Evolutionary conservation across 805 yeast species (phyloP).

Genomic region (Metschnikowia drakensbergensis): DNA sequence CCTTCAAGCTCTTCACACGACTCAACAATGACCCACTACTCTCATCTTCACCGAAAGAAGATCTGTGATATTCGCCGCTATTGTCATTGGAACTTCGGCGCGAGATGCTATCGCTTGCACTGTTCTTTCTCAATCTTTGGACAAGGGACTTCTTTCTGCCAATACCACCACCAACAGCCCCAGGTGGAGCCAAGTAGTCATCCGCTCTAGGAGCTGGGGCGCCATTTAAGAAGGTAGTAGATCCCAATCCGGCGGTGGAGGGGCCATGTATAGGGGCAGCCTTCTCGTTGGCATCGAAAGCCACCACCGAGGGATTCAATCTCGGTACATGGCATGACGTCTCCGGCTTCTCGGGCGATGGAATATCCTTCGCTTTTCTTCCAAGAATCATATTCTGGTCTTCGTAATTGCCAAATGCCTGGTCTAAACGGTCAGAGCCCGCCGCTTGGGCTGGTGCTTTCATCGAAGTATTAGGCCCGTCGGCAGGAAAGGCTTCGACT

Average conservation of each 20-base stretch:
- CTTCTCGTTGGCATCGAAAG: constrained; percentile 67
- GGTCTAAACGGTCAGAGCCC: constrained; percentile 53
- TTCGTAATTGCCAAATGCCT: constrained; percentile 68
- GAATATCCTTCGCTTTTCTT: constrained; percentile 14
- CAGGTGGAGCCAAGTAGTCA: constrained; percentile 19
- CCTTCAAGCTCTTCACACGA: constrained; percentile 88
- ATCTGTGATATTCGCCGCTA: constrained; percentile 14
- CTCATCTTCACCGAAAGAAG: constrained; percentile 17
- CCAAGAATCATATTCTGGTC: constrained; percentile 45
- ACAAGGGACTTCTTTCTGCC: constrained; percentile 82
- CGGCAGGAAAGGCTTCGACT: constrained; percentile 90
- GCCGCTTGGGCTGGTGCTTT: constrained; percentile 58
- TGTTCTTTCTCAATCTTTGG: constrained; percentile 53
- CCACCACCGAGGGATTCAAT: constrained; percentile 49
- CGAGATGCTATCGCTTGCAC: constrained; percentile 28
- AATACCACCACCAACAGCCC: constrained; percentile 41
- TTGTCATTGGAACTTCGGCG: constrained; percentile 32
- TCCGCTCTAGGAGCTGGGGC: constrained; percentile 76
- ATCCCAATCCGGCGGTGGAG: constrained; percentile 83
- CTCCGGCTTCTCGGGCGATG: constrained; percentile 18
- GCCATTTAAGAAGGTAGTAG: constrained; percentile 90
- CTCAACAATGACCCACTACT: constrained; percentile 52
- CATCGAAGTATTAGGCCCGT: constrained; percentile 89
- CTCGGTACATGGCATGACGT: constrained; percentile 38
- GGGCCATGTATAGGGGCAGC: constrained; percentile 80